Base-by-base conservation (phyloP, 495 filamentous ascomycete species). In the Neurospora africana region DNA sequence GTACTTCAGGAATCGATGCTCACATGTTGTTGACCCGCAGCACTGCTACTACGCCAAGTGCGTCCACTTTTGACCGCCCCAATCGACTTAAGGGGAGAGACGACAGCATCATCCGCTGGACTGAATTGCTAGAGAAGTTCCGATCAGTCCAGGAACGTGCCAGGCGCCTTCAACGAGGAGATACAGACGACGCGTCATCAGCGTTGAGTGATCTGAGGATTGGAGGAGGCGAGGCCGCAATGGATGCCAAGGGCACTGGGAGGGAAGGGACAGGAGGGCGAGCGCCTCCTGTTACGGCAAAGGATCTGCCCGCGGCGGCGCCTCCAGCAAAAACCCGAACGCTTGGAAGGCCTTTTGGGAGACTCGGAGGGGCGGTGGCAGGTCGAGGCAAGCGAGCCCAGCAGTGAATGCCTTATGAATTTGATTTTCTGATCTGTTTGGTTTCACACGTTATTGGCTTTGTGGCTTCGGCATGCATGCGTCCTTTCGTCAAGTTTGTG, bases 41-140 rank as follows among this genome's bases (percentile, higher is more conserved):
- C 78, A 82, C 83, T 76, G 79, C 79, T 44, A 77, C 84, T 23
- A 81, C 83, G 73, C 82, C 85, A 33, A 80, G 80, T 72, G 81
- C 79, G 44, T 83, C 86, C 77, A 83, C 78, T 70, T 92, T 90
- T 81, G 94, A 97, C 76, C 88, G 95, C 47, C 87, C 92, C 33
- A 93, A 91, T 75, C 86, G 95, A 68, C 83, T 97, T 38, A 97
- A 97, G 78, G 87, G 90, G 27, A 87, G 93, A 68, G 92, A 96
- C 65, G 94, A 97, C 69, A 89, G 89, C 47, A 87, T 86, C 61
- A 95, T 99, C 77, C 89, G 90, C 69, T 99, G 95, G 95, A 87
- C 86, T 17, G 96, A 99, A 72, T 87, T 99, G 21, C 88, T 99
- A n/a, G 95, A 98, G 72, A 98, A 97, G 78, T 99, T 98, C 81